These are phyloP conservation scores for Candida sonorensis DNA, from an alignment of 805 yeast genomes.

Conservation along the genomic window DNA sequence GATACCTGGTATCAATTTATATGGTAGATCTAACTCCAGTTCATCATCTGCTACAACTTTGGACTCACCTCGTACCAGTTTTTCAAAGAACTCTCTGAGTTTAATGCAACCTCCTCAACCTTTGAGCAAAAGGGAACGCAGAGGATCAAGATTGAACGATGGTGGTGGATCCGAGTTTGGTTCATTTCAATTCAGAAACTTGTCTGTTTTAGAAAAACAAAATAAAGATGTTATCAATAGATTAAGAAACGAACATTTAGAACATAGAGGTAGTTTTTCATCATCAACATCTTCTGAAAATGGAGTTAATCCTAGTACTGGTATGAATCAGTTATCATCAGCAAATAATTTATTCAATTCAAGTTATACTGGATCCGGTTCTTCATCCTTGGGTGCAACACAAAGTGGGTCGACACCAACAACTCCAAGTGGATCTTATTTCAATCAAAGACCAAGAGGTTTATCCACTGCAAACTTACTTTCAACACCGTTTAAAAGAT, in stretches of 20 bases:
- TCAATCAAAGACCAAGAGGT: constrained; percentile 14
- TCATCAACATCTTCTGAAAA: constrained; percentile 43
- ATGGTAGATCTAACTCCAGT: constrained; percentile 19
- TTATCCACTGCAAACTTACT: constrained; percentile 12
- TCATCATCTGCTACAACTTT: constrained; percentile 22
- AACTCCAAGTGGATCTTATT: constrained; percentile 15
- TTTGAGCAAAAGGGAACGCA: constrained; percentile 56
- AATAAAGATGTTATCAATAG: constrained; percentile 88
- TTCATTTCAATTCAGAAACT: constrained; percentile 80
- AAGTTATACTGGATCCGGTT: constrained; percentile 6
- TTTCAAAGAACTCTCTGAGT: constrained; percentile 18
- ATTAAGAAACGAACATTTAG: constrained; percentile 75
- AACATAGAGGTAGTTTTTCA: constrained; percentile 36
- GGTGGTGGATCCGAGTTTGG: constrained; percentile 80
- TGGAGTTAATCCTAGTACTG: too few species aligned
- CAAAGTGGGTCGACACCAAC: constrained; percentile 16
- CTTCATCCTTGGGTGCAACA: constrained; percentile 9
- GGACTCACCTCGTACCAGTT: constrained; percentile 23
- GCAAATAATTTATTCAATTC: constrained; percentile 2
- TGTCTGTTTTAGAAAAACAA: constrained; percentile 86
- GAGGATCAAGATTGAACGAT: constrained; percentile 59
- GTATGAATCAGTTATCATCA: too few species aligned
- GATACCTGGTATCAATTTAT: too few species aligned
- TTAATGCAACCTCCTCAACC: constrained; percentile 13
- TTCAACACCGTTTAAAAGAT: constrained; percentile 21